These are phyloP conservation scores for Hsuehochloa calcarea DNA, from an alignment of 176 grass and related monocot genomes.

Conservation along the genomic window DNA sequence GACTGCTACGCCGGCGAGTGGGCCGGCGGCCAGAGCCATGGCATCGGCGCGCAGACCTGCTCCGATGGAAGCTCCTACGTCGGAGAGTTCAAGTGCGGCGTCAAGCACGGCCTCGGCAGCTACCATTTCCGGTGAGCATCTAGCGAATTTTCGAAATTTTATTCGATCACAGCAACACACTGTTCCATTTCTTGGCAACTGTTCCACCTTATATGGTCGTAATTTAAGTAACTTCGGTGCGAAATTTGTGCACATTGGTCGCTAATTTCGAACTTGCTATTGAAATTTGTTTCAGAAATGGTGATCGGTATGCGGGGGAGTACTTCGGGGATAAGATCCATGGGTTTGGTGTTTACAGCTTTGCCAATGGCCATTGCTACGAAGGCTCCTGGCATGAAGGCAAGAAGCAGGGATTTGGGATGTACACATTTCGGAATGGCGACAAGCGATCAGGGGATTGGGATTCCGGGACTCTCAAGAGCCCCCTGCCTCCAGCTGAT, in stretches of 20 bases:
- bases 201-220: not conserved
- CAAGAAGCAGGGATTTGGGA: constrained; percentile 69
- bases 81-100: constrained; percentile 62
- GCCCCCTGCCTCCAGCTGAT: constrained; percentile 27
- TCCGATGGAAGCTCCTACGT: constrained; percentile 63
- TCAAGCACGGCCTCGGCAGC: constrained; percentile 66
- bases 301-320: constrained; percentile 58
- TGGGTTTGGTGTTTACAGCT: constrained; percentile 61
- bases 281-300: constrained; percentile 47
- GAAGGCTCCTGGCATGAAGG: constrained; percentile 81
- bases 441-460: constrained; percentile 55
- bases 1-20: constrained; percentile 73
- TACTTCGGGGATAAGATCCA: constrained; percentile 68
- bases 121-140: constrained; percentile 57
- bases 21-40: constrained; percentile 54
- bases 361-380: constrained; percentile 64
- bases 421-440: constrained; percentile 49
- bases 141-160: not conserved
- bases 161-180: not conserved
- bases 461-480: constrained; percentile 49
- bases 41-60: constrained; percentile 51
- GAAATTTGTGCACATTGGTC: not conserved
- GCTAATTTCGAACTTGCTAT: not conserved
- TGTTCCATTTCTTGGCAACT: constrained; percentile 10
- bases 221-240: not conserved